These are phyloP conservation scores for Aspergillus fumigatus DNA, from an alignment of 2,329 filamentous ascomycete genomes.

Conservation along the genomic window DNA sequence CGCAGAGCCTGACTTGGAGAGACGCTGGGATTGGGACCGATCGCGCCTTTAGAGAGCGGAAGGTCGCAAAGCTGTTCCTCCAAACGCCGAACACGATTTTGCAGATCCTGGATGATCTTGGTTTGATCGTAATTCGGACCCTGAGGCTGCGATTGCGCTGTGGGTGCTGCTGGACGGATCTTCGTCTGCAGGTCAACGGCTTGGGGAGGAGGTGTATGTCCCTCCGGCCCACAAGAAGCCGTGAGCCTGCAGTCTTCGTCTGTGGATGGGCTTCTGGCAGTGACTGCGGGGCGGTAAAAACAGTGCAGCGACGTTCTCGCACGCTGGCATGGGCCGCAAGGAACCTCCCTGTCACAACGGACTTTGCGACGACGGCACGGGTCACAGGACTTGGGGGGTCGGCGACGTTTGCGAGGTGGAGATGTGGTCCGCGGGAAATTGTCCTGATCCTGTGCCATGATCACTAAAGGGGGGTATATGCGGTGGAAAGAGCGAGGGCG, in stretches of 20 bases:
- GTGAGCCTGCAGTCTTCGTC: background rate
- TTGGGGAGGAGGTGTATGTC: background rate
- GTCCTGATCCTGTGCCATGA: background rate
- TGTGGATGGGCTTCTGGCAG: background rate
- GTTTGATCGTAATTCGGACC: background rate
- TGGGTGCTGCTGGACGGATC: background rate
- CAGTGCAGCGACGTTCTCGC: constrained; percentile 18
- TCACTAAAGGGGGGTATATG: background rate
- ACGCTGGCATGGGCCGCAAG: constrained; percentile 24
- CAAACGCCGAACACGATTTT: background rate
- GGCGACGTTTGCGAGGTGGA: constrained; percentile 23
- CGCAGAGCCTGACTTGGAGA: background rate
- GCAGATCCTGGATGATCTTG: background rate
- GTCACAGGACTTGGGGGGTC: constrained; percentile 24
- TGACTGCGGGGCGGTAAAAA: constrained; percentile 14
- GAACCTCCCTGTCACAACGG: constrained; percentile 24
- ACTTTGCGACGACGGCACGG: constrained; percentile 28
- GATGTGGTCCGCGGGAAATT: background rate
- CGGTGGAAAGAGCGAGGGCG: background rate
- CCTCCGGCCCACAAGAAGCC: background rate
- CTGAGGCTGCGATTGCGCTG: background rate
- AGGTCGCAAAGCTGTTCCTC: background rate
- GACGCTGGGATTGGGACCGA: background rate
- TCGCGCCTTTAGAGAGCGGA: background rate
- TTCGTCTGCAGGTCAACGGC: background rate